Evolutionary conservation across 1,139 yeast species (phyloP), one percentile per base, ranked within the genome.

Genomic region (Suhomyces wounanorum): DNA sequence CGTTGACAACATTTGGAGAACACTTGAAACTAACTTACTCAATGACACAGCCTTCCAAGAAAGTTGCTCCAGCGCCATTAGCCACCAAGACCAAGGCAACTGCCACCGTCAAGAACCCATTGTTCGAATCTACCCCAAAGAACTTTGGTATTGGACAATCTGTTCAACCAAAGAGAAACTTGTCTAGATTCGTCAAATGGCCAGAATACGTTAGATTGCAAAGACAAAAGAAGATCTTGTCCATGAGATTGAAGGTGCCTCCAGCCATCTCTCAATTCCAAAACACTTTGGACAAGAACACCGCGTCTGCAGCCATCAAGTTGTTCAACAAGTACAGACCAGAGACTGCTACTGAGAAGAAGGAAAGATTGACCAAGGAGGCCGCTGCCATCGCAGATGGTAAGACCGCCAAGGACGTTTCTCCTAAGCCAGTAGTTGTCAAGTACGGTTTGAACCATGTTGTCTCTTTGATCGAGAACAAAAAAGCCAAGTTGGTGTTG

Each of bases 331-430:
- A 91, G 83, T 92, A 92, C 89, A 87, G 96, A 82, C 98, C 98
- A 73, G 98, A 92, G 83, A 89, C 97, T 65, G 70, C 85, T 73
- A 88, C 94, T 70, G 97, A 92, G 81, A 92, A 92, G 96, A 90
- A 91, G 84, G 97, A 90, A 82, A 90, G 98, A 83, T 88, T 92
- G 72, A 88, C 96, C 78, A 91, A 89, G 81, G 97, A 92, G 82
- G 98, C 98, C 66, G 96, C 97, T 68, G 97, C 97, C 68, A 85
- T 91, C 71, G 96, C 97, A 61, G 97, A 90, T 73, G 98, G 98
- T 73, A 91, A 90, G 85, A 82, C 89, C 77, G 91, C 89, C 77
- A 90, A 88, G 80, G 97, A 91, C 67, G 97, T 85, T 67, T 89
- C 96, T 65, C 88, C 92, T 74, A 92, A 92, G 85, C 98, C 98